phyloP scores from a whole-genome alignment of 179 eudicot genomes.

The Corrigiola litoralis region DNA sequence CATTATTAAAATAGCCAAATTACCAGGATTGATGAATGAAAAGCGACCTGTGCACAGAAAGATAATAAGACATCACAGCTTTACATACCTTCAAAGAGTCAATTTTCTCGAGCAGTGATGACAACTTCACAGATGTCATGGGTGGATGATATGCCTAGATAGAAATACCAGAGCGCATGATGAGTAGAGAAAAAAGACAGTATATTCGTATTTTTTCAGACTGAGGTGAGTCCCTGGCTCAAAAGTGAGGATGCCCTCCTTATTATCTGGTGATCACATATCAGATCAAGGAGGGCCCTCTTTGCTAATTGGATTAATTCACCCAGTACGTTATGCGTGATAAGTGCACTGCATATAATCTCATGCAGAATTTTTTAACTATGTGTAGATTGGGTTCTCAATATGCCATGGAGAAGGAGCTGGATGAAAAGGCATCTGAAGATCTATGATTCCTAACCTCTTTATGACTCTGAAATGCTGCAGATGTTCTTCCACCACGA shows the following conservation, averaged over 20 bases:
- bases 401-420: not conserved
- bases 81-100: constrained; percentile 67
- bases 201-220: not conserved
- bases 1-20: not conserved
- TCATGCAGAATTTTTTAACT: not conserved
- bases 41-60: not conserved
- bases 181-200: constrained; percentile 2
- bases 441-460: constrained; percentile 39
- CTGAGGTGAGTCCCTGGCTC: not conserved
- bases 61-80: constrained; percentile 4
- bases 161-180: constrained; percentile 8
- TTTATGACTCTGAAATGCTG: constrained; percentile 71
- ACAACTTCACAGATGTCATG: constrained; percentile 53
- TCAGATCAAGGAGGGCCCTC: not conserved
- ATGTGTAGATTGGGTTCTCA: not conserved
- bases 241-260: not conserved
- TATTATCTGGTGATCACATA: not conserved
- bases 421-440: not conserved
- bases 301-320: too few species aligned
- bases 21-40: not conserved
- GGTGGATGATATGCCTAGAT: constrained; percentile 64
- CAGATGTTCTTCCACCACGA: constrained; percentile 84
- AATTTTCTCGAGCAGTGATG: constrained; percentile 60
- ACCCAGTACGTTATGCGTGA: too few species aligned
- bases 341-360: too few species aligned